A percentile compares a stretch with the other conserved stretches of the same genome.
Evolutionary conservation across 768 basidiomycete species (phyloP).

Genomic region (Podaxis pistillaris): DNA sequence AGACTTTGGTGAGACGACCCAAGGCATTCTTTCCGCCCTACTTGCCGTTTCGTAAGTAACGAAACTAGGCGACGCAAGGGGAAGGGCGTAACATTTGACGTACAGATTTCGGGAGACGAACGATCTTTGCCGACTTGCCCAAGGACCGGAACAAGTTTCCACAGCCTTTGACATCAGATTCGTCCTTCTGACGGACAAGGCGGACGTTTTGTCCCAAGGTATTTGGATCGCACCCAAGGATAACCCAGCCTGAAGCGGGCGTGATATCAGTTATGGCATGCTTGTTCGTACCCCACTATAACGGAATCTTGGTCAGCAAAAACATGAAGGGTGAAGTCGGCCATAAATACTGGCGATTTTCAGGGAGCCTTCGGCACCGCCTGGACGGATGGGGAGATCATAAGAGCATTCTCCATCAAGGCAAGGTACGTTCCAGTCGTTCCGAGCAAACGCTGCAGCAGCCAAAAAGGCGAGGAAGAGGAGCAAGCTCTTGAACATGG

Average conservation of each 20-base stretch:
- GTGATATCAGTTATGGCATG: constrained; percentile 13
- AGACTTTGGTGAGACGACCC: constrained; percentile 19
- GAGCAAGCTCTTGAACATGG: neutral
- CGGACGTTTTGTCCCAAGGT: constrained; percentile 9
- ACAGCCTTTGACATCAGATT: neutral
- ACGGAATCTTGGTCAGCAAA: neutral
- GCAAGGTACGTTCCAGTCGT: constrained; percentile 18
- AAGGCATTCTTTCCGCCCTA: constrained; percentile 22
- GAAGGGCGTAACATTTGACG: neutral
- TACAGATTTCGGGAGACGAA: constrained; percentile 31
- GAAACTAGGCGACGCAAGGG: too few relatives aligned
- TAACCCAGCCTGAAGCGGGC: constrained; percentile 11
- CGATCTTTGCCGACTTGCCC: neutral
- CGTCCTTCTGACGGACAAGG: constrained; percentile 4
- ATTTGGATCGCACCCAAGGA: constrained; percentile 11
- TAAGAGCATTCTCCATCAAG: constrained; percentile 16
- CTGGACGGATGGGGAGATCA: constrained; percentile 10
- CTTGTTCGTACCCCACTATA: neutral
- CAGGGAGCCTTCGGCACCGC: constrained; percentile 8
- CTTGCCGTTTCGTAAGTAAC: neutral
- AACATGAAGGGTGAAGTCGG: neutral
- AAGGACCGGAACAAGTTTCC: constrained; percentile 6
- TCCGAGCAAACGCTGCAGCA: constrained; percentile 2
- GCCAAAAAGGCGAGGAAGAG: neutral
- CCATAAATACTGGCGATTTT: constrained; percentile 13